phyloP scores from a whole-genome alignment of 768 basidiomycete species.

The Pisolithus microcarpus region DNA sequence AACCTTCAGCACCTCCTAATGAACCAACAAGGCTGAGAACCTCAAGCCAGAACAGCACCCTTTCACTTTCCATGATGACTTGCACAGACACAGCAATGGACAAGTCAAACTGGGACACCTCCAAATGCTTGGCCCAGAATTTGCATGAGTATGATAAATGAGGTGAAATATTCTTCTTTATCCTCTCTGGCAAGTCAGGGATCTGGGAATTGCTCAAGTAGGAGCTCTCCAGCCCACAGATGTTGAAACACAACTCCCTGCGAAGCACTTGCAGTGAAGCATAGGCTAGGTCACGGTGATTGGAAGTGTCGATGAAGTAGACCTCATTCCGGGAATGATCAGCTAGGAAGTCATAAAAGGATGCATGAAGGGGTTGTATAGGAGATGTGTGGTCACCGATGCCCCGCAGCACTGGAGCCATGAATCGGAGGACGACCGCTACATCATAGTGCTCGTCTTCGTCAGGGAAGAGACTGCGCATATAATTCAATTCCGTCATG shows the following conservation, averaged over 20 bases:
- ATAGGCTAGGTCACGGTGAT: slow-evolving; percentile 8
- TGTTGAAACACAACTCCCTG: slow-evolving; percentile 27
- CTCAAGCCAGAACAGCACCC: slow-evolving; percentile 7
- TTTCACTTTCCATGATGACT: slow-evolving; percentile 1
- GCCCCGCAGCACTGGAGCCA: too few relatives aligned
- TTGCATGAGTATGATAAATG: slow-evolving; percentile 6
- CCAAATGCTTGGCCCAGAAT: slow-evolving; percentile 9
- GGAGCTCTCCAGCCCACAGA: slow-evolving; percentile 26
- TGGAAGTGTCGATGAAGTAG: slow-evolving; percentile 13
- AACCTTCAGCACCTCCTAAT: background rate
- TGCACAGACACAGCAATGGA: background rate
- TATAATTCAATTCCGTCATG: too few relatives aligned
- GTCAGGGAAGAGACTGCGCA: too few relatives aligned
- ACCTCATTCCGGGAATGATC: too few relatives aligned
- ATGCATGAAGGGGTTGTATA: too few relatives aligned
- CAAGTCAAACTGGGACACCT: background rate
- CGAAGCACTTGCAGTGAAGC: slow-evolving; percentile 23
- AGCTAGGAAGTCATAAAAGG: too few relatives aligned
- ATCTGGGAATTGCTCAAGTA: slow-evolving; percentile 23
- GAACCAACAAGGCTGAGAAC: background rate
- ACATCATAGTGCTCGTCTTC: too few relatives aligned
- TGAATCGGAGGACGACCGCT: too few relatives aligned
- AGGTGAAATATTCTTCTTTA: background rate
- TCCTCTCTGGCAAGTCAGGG: background rate
- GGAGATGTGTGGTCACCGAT: too few relatives aligned